Percentiles rank a stretch among this genome's conserved stretches.
phyloP scores from a whole-genome alignment of 2,329 filamentous ascomycete species.

The Verticillium dahliae region DNA sequence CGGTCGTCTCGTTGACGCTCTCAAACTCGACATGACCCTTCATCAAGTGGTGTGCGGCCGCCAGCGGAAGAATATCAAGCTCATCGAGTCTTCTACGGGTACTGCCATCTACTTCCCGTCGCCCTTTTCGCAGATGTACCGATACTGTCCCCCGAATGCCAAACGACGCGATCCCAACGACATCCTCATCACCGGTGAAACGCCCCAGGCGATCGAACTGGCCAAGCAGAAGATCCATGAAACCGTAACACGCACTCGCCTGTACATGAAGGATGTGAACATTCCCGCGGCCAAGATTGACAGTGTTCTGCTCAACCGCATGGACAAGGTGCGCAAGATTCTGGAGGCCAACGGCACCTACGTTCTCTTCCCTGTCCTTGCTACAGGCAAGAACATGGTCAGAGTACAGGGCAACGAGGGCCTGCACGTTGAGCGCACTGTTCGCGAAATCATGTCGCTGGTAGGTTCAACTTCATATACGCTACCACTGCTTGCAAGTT shows the following conservation, averaged over 20 bases:
- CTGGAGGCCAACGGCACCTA: constrained; percentile 95
- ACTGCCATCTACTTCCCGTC: constrained; percentile 98
- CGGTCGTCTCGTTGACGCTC: constrained; percentile 66
- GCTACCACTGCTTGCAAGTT: neutral
- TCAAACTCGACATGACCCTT: constrained; percentile 77
- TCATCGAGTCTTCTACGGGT: constrained; percentile 91
- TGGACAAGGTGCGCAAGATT: constrained; percentile 97
- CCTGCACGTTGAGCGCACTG: constrained; percentile 87
- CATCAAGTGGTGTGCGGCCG: constrained; percentile 91
- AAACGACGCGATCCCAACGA: constrained; percentile 78
- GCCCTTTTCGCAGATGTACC: constrained; percentile 85
- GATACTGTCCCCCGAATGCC: constrained; percentile 79
- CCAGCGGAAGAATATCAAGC: constrained; percentile 93
- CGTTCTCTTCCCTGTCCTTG: constrained; percentile 84
- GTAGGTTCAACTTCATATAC: constrained; percentile 41
- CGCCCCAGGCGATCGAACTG: constrained; percentile 71
- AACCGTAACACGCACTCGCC: constrained; percentile 70
- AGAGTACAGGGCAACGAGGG: constrained; percentile 91
- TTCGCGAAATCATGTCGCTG: constrained; percentile 91
- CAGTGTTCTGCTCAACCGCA: constrained; percentile 79
- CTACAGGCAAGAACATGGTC: constrained; percentile 76
- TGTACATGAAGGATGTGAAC: constrained; percentile 86
- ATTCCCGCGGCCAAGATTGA: constrained; percentile 91
- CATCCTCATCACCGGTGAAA: constrained; percentile 92
- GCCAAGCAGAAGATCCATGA: constrained; percentile 92